phyloP scores from a whole-genome alignment of 2,329 filamentous ascomycete species.

The Stromatinia cepivora region DNA sequence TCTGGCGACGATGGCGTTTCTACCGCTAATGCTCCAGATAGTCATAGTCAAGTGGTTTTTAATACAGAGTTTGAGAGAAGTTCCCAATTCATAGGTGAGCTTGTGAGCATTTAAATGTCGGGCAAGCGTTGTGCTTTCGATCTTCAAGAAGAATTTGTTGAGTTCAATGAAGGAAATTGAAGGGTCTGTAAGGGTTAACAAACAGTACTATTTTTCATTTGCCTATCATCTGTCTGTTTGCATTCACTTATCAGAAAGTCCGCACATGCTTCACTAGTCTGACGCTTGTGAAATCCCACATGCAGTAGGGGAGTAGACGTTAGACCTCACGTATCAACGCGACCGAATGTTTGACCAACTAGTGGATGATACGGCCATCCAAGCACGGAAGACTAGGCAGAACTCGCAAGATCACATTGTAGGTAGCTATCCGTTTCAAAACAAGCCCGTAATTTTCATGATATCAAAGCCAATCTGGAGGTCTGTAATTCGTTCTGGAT shows the following conservation, averaged over 20 bases:
- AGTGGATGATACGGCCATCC: too few species aligned
- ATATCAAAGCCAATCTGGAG: background rate
- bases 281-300: background rate
- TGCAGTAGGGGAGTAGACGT: background rate
- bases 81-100: background rate
- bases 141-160: background rate
- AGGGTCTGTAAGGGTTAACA: too few species aligned
- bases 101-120: background rate
- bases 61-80: background rate
- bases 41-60: background rate
- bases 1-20: background rate
- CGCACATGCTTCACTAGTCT: background rate
- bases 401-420: too few species aligned
- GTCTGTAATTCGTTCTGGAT: background rate
- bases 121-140: background rate
- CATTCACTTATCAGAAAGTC: background rate
- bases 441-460: background rate
- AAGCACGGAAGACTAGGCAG: background rate
- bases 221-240: background rate
- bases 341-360: background rate
- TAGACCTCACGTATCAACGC: background rate
- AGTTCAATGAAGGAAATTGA: background rate
- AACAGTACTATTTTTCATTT: background rate
- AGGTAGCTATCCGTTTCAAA: background rate
- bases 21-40: too few species aligned